phyloP scores from a whole-genome alignment of 1,139 yeast species.

The Debaryomyces udenii region DNA sequence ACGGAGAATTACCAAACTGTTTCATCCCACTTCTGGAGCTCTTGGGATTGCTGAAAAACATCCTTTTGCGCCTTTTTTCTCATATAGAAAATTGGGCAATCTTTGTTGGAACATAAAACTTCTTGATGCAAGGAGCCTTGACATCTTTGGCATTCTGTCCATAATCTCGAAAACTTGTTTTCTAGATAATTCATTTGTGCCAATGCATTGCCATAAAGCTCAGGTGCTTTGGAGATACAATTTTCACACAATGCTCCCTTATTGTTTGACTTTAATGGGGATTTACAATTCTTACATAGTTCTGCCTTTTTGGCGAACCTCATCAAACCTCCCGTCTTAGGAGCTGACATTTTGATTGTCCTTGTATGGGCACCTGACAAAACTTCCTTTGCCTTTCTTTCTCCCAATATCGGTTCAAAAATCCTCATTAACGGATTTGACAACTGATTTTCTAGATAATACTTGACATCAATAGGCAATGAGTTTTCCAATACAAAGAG shows the following conservation, averaged over 20 bases:
- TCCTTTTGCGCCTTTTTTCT: slow-evolving; percentile 94
- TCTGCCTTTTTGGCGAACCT: slow-evolving; percentile 89
- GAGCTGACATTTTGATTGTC: slow-evolving; percentile 67
- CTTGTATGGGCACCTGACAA: slow-evolving; percentile 83
- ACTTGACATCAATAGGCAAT: slow-evolving; percentile 91
- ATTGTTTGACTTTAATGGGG: slow-evolving; percentile 68
- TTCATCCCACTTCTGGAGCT: slow-evolving; percentile 71
- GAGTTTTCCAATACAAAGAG: slow-evolving; percentile 89
- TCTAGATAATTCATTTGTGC: slow-evolving; percentile 81
- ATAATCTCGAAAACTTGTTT: slow-evolving; percentile 78
- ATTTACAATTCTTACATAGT: slow-evolving; percentile 83
- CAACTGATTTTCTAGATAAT: slow-evolving; percentile 90
- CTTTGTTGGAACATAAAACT: slow-evolving; percentile 91
- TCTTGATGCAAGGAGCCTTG: slow-evolving; percentile 96
- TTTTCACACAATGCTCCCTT: slow-evolving; percentile 83
- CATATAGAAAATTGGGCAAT: slow-evolving; percentile 98
- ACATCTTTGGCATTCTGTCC: slow-evolving; percentile 99
- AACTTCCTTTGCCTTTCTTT: slow-evolving; percentile 75
- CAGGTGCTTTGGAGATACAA: slow-evolving; percentile 76
- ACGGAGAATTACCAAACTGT: slow-evolving; percentile 50
- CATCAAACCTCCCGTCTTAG: slow-evolving; percentile 81
- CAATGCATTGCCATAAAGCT: slow-evolving; percentile 75
- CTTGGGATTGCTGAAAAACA: slow-evolving; percentile 65
- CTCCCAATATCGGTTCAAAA: slow-evolving; percentile 94
- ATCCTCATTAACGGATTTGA: slow-evolving; percentile 92